Percentiles rank a stretch among this genome's conserved stretches.
Conservation (phyloP, 495 filamentous ascomycete genomes). For the Aspergillus affinis region DNA sequence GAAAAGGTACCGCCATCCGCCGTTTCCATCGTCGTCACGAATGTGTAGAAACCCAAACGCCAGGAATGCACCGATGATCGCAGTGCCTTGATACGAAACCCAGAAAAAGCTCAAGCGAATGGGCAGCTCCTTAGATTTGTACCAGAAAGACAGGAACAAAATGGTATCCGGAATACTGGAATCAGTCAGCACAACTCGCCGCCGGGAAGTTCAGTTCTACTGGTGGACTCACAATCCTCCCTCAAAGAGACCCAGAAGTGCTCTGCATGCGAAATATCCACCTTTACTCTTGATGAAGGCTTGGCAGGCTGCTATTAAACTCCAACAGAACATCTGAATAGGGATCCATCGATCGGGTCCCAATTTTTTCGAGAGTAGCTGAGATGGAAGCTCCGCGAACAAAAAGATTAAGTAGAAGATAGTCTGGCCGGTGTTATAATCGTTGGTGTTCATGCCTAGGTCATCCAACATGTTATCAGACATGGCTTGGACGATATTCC, state of each 20-base stretch:
- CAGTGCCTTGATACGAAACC: slow-evolving; percentile 64
- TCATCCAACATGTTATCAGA: slow-evolving; percentile 68
- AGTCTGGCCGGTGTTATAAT: slow-evolving; percentile 77
- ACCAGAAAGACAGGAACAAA: slow-evolving; percentile 77
- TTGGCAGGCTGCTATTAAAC: slow-evolving; percentile 66
- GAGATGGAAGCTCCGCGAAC: slow-evolving; percentile 69
- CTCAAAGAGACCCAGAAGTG: slow-evolving; percentile 71
- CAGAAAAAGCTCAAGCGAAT: slow-evolving; percentile 68
- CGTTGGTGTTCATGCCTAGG: slow-evolving; percentile 63
- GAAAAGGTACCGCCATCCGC: slow-evolving; percentile 76
- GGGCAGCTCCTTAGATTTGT: slow-evolving; percentile 66
- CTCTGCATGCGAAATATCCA: slow-evolving; percentile 63
- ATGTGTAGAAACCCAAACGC: slow-evolving; percentile 74
- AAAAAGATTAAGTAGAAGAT: slow-evolving; percentile 69
- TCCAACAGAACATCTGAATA: slow-evolving; percentile 77
- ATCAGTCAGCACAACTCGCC: slow-evolving; percentile 1
- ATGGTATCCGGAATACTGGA: slow-evolving; percentile 48
- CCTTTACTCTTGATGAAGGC: slow-evolving; percentile 60
- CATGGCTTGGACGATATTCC: slow-evolving; percentile 69
- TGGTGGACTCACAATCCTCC: slow-evolving; percentile 60
- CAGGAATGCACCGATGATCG: slow-evolving; percentile 66
- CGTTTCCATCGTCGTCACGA: slow-evolving; percentile 52
- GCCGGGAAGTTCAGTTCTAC: neutral
- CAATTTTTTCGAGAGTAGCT: slow-evolving; percentile 68
- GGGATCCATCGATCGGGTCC: slow-evolving; percentile 88